A percentile compares a stretch with the other conserved stretches of the same genome.
Evolutionary conservation across 163 green algal species (phyloP).

Genomic region (Scenedesmus sp.): DNA sequence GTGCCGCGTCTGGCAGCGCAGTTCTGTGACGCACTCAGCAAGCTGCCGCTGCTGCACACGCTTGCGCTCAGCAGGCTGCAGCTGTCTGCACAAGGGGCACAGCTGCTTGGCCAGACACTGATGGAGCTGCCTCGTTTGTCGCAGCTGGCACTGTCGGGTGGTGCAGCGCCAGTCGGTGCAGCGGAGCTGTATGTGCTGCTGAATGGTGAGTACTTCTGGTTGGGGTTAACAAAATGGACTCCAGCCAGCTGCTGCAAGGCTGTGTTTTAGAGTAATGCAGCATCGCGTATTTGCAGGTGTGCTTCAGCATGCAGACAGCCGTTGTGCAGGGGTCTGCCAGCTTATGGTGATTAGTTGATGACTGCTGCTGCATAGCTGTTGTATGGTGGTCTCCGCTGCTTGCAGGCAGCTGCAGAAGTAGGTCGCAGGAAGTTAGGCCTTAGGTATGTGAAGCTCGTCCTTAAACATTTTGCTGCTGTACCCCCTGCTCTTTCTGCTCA

Average conservation of each 20-base stretch:
- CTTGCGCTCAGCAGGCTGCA: constrained; percentile 37
- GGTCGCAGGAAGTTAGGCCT: background rate
- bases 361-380: background rate
- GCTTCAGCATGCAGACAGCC: background rate
- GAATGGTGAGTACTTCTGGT: constrained; percentile 20
- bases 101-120: constrained; percentile 31
- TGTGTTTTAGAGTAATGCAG: background rate
- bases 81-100: constrained; percentile 8
- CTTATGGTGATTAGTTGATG: background rate
- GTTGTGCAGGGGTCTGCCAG: background rate
- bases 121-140: background rate
- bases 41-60: constrained; percentile 16
- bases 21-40: constrained; percentile 11
- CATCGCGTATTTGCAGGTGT: background rate
- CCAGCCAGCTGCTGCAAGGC: background rate
- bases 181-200: constrained; percentile 50
- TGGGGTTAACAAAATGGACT: background rate
- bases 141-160: constrained; percentile 28
- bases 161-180: constrained; percentile 3
- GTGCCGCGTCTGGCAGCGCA: constrained; percentile 28
- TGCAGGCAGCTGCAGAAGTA: background rate
- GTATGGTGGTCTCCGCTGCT: background rate
- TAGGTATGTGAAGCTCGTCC: background rate
- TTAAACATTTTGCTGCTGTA: background rate
- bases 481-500: background rate